Base-by-base conservation (phyloP, 768 basidiomycete genomes). In the Coprinellus micaceus region DNA sequence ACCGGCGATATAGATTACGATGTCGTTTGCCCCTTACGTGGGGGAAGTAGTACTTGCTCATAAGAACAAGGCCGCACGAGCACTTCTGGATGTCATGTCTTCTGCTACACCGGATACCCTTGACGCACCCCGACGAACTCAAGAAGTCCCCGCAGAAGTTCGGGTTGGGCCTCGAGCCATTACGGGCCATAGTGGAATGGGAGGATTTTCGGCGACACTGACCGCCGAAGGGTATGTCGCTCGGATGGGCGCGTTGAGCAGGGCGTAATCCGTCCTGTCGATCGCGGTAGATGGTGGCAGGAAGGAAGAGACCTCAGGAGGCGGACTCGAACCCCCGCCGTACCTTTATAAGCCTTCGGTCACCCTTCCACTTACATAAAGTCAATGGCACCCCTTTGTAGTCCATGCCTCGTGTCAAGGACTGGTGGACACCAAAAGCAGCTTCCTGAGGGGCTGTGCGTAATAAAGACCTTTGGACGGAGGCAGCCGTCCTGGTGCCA, bases 81-180 rank as follows among this genome's bases (percentile, higher is more conserved):
- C 75, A 76, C 44, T 66, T 65, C 44, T 66, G 64, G 36, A 73
- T 70, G 56, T 76, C 72, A 56, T 76, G 75, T 29, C 70, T 62
- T 52, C 67, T 52, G 1, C 60, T 62, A 60, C 74, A 75, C n/a
- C 58, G 45, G 19, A 61, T 36, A 15, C 72, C 71, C 39, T 58
- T 62, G 1, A 52, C 54, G 52, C 74, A 76, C 2, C 64, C 58
- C 21, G 40, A 65, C 0, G 54, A 60, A 40, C 63, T 63, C 6
- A 70, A 52, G 36, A 63, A 70, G 25, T 58, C 60, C 39, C 63
- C 57, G 52, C 73, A 75, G 46, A 62, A 71, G 0, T 28, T 62
- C 7, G 63, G 60, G 39, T 63, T 60, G 24, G 36, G 5, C 40
- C 40, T 43, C 15, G 13, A 7, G 40, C 19, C 19, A 17, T 43